Conservation (phyloP, 208 protist genomes). For the Leptomonas pyrrhocoris region DNA sequence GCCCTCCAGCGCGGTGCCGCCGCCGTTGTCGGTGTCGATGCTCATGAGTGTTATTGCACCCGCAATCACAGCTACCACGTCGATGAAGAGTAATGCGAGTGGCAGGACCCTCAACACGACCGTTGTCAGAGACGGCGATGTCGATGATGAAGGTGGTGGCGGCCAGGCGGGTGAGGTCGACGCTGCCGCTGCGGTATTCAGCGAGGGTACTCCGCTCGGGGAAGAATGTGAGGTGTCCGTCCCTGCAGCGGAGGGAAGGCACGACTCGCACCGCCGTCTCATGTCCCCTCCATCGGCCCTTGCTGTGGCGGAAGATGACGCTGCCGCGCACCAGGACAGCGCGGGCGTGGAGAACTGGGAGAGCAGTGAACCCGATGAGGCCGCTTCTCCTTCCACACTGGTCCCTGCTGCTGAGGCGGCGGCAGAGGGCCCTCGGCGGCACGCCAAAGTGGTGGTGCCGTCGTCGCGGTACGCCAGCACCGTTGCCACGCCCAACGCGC, state of each 20-base stretch:
- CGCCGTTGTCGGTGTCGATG: conserved; percentile 11
- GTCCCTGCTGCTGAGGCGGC: not conserved
- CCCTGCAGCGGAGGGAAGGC: not conserved
- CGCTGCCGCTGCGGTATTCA: not conserved
- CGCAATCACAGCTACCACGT: not conserved
- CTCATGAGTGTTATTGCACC: not conserved
- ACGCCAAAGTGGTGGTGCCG: not conserved
- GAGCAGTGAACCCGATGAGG: not conserved
- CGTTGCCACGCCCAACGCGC: conserved; percentile 3
- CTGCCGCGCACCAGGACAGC: not conserved
- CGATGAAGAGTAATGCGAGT: not conserved
- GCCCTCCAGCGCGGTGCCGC: not conserved
- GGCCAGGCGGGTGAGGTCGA: not conserved
- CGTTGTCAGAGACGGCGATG: not conserved
- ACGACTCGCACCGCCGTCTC: not conserved
- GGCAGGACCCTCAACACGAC: not conserved
- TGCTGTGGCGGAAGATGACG: not conserved
- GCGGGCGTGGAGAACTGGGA: not conserved
- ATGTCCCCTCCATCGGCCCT: not conserved
- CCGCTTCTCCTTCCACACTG: not conserved
- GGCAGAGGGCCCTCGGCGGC: not conserved
- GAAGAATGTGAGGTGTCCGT: not conserved
- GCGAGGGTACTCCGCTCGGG: not conserved
- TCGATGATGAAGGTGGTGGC: not conserved
- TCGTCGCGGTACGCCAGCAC: not conserved